A percentile compares a stretch with the other conserved stretches of the same genome.
These are phyloP conservation scores for Helicocarpus griseus DNA, from an alignment of 2,329 filamentous ascomycete genomes.

Conservation along the genomic window DNA sequence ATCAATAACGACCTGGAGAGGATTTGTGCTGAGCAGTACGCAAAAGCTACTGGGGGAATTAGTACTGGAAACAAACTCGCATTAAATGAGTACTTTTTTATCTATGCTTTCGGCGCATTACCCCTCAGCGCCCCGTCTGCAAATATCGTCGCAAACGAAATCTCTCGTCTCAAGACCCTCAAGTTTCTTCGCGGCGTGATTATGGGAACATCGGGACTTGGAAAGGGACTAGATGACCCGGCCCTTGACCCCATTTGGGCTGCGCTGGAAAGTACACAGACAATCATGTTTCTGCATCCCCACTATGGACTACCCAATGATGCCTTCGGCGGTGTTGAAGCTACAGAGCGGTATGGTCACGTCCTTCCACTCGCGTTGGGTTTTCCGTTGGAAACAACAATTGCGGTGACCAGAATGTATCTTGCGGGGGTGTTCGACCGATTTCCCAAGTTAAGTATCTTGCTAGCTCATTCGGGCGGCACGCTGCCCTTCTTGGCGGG, in stretches of 20 bases:
- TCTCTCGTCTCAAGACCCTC: slow-evolving; percentile 52
- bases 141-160: slow-evolving; percentile 51
- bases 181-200: slow-evolving; percentile 74
- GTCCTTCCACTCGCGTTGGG: slow-evolving; percentile 77
- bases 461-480: slow-evolving; percentile 81
- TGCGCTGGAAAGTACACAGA: slow-evolving; percentile 53
- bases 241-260: slow-evolving; percentile 61
- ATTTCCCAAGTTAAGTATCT: slow-evolving; percentile 57
- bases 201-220: slow-evolving; percentile 74
- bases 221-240: slow-evolving; percentile 69
- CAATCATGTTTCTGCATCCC: slow-evolving; percentile 76
- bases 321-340: slow-evolving; percentile 70
- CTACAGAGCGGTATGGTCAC: slow-evolving; percentile 66
- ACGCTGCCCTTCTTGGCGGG: slow-evolving; percentile 83
- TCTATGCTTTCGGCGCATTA: slow-evolving; percentile 77
- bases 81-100: slow-evolving; percentile 46
- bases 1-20: slow-evolving; percentile 71
- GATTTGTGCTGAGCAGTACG: slow-evolving; percentile 47
- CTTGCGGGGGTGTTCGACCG: slow-evolving; percentile 77
- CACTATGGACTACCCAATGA: slow-evolving; percentile 78
- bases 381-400: slow-evolving; percentile 87
- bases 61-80: background rate
- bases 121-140: slow-evolving; percentile 60
- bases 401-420: slow-evolving; percentile 79
- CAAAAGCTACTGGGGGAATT: background rate